Conservation (phyloP, 1,284 basidiomycete species). For the Tremellales sp. region DNA sequence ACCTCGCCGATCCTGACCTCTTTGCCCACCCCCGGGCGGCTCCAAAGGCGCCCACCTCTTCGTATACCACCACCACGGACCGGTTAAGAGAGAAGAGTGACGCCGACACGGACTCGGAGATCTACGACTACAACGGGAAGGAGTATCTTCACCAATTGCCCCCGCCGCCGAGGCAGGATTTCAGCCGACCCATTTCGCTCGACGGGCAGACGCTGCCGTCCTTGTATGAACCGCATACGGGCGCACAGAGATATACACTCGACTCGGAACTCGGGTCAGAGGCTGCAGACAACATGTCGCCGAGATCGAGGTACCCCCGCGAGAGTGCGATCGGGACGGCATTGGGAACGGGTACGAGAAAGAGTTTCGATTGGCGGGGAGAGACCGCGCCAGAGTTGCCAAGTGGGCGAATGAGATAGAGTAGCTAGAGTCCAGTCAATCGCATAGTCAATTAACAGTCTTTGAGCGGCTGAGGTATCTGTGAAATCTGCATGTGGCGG, state of each 20-base stretch:
- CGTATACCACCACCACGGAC: conserved; percentile 12
- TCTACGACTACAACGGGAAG: neutral
- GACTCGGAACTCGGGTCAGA: too few species aligned
- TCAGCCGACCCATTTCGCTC: conserved; percentile 5
- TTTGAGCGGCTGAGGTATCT: too few species aligned
- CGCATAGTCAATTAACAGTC: too few species aligned
- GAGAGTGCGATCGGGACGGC: conserved; percentile 9
- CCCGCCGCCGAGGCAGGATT: conserved; percentile 3
- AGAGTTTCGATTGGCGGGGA: conserved; percentile 1
- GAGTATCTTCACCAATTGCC: neutral
- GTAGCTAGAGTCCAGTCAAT: too few species aligned
- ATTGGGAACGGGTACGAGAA: conserved; percentile 7
- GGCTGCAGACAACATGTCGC: too few species aligned
- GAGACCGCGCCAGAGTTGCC: conserved; percentile 3
- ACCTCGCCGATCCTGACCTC: conserved; percentile 3
- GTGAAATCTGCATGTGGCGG: too few species aligned
- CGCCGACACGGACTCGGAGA: neutral
- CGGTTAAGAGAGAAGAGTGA: neutral
- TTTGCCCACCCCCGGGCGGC: conserved; percentile 13
- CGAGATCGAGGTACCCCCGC: too few species aligned
- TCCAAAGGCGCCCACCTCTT: conserved; percentile 1
- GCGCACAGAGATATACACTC: too few species aligned
- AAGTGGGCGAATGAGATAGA: too few species aligned
- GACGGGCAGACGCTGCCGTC: conserved; percentile 6
- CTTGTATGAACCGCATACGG: conserved; percentile 9